These are phyloP conservation scores for Magnaporthiopsis rhizophila DNA, from an alignment of 2,329 filamentous ascomycete genomes.

Conservation along the genomic window DNA sequence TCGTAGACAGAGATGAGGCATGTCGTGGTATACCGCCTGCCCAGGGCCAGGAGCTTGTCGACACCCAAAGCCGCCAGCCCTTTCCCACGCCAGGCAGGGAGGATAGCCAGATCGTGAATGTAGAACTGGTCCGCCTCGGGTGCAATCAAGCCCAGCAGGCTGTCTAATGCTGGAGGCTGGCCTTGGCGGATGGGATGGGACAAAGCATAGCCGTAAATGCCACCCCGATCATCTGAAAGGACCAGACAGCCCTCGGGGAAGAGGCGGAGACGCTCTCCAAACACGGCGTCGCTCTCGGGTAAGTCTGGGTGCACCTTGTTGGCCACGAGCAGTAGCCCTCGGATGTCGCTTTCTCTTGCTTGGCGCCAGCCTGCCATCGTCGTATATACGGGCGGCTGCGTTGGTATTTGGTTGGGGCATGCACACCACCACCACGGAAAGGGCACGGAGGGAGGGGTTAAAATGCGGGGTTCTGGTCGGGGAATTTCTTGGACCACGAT, in stretches of 20 bases:
- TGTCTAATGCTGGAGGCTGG: conserved; percentile 24
- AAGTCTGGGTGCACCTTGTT: conserved; percentile 22
- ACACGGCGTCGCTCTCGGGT: conserved; percentile 22
- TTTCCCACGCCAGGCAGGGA: conserved; percentile 18
- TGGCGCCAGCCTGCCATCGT: conserved; percentile 20
- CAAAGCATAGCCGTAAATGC: conserved; percentile 25
- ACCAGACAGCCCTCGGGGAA: conserved; percentile 27
- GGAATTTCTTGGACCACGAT: no score
- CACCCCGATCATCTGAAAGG: conserved; percentile 14
- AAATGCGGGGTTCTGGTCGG: no score
- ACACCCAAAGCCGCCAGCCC: conserved; percentile 20
- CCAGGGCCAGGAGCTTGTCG: conserved; percentile 17
- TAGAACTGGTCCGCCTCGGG: conserved; percentile 26
- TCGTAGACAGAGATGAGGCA: conserved; percentile 28
- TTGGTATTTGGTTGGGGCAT: no score
- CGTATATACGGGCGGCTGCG: no score
- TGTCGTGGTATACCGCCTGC: conserved; percentile 18
- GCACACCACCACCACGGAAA: no score
- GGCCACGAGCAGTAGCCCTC: conserved; percentile 18
- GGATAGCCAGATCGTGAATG: conserved; percentile 28
- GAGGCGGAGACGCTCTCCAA: conserved; percentile 23
- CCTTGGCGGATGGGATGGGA: conserved; percentile 25
- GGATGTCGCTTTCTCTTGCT: conserved; percentile 18
- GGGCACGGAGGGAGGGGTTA: no score
- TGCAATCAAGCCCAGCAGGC: conserved; percentile 20